Percentiles rank a stretch among this genome's conserved stretches.
Evolutionary conservation across 192 early-diverging fungal species (phyloP).

Genomic region (Coemansia sp.): DNA sequence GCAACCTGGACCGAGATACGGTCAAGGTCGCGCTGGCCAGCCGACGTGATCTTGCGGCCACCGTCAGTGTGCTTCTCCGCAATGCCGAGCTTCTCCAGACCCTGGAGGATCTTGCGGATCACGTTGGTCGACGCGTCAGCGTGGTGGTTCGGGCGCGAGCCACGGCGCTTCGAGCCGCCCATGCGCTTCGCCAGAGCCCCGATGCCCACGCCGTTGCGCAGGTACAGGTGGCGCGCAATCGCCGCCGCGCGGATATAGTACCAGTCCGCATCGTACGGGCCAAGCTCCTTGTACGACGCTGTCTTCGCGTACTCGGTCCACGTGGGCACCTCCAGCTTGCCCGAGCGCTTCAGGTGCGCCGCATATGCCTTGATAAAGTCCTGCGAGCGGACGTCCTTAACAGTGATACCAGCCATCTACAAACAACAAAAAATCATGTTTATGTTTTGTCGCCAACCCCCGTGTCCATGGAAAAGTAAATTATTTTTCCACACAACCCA

Average conservation of each 20-base stretch:
- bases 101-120: slow-evolving; percentile 94
- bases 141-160: slow-evolving; percentile 91
- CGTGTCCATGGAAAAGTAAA: no score
- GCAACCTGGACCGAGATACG: slow-evolving; percentile 81
- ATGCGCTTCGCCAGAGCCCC: slow-evolving; percentile 93
- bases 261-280: slow-evolving; percentile 99
- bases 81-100: slow-evolving; percentile 98
- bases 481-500: no score
- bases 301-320: slow-evolving; percentile 99
- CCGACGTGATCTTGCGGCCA: slow-evolving; percentile 93
- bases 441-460: no score
- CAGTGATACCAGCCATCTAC: slow-evolving; percentile 72
- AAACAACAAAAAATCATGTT: background rate
- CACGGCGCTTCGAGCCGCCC: slow-evolving; percentile 91
- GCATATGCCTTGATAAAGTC: slow-evolving; percentile 98
- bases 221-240: slow-evolving; percentile 98
- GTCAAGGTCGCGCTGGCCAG: slow-evolving; percentile 99
- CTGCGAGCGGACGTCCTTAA: slow-evolving; percentile 96
- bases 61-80: slow-evolving; percentile 89
- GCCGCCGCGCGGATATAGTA: slow-evolving; percentile 97
- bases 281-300: slow-evolving; percentile 93
- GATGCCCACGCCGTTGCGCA: slow-evolving; percentile 84
- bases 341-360: slow-evolving; percentile 98
- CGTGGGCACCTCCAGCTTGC: slow-evolving; percentile 98
- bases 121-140: slow-evolving; percentile 85